Conservation (phyloP, 257 asterid species). For the Echium plantagineum region DNA sequence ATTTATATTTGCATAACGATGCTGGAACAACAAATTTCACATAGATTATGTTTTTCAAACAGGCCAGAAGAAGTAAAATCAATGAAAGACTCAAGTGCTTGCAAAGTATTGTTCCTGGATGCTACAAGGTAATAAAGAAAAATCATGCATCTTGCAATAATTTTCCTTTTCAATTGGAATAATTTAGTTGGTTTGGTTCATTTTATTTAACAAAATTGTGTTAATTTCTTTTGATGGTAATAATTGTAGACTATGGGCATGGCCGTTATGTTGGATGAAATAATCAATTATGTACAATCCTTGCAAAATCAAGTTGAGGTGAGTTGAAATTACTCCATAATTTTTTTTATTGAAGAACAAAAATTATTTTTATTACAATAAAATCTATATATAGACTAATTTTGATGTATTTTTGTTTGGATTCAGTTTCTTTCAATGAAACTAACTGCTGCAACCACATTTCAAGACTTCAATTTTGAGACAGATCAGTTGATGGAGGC, state of each 20-base stretch:
- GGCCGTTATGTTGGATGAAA: conserved; percentile 94
- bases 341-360: neutral
- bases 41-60: conserved; percentile 6
- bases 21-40: no score
- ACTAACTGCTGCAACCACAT: conserved; percentile 74
- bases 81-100: conserved; percentile 71
- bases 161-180: neutral
- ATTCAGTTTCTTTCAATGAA: conserved; percentile 79
- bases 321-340: conserved; percentile 6
- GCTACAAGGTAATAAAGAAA: conserved; percentile 50
- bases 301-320: conserved; percentile 96
- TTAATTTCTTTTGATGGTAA: conserved; percentile 1
- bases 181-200: neutral
- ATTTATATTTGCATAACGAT: no score
- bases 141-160: neutral
- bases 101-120: conserved; percentile 92
- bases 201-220: no score
- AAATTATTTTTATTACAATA: no score
- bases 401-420: neutral
- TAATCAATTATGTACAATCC: conserved; percentile 75
- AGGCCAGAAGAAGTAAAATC: conserved; percentile 87
- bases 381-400: conserved; percentile 1
- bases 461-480: conserved; percentile 49
- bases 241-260: conserved; percentile 84
- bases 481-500: conserved; percentile 27